Base-by-base conservation (phyloP, 192 early-diverging fungal species). In the Umbelopsis sp. region DNA sequence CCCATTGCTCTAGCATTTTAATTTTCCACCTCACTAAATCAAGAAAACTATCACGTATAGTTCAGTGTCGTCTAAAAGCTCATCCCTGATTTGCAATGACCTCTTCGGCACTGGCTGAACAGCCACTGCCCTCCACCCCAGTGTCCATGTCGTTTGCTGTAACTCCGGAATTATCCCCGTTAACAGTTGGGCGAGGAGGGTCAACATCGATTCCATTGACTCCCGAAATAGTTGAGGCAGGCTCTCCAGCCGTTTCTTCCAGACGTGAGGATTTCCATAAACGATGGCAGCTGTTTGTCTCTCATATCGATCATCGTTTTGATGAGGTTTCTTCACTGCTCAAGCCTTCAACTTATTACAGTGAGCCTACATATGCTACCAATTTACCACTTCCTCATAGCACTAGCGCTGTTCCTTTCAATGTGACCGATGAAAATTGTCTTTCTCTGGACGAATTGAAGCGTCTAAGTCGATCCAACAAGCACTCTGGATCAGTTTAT, bases 131-230 rank as follows among this genome's bases (percentile, higher is more conserved):
- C 26, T 62, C 29, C 26, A 62, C 56, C 26, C 56, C 56, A 62
- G 31, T 62, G 56, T 62, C 56, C 31, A 62, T 62, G 56, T 62
- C 56, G 29, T 62, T 62, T 62, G 56, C 56, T 22, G 29, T 62
- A 62, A 62, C 56, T 62, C 56, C 56, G 29, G 56, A 62, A 62
- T 62, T 62, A 62, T 62, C 56, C 29, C 56, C 56, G 31, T 62
- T 62, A 32, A 62, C 56, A 17, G 7, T n/a, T 17, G 56, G 56
- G 17, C 26, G 56, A 34, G 56, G 56, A 62, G 56, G 56, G 14
- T 34, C 56, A 29, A 62, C 56, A 62, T 62, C 56, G 56, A 62
- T 62, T 34, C 56, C 56, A 62, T 12, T 62, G 31, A 62, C 56
- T 62, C 56, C 56, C 29, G 56, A 62, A 62, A 62, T 62, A 34